Evolutionary conservation across 257 asterid genomes (phyloP).

Genomic region (Petunia secreta): DNA sequence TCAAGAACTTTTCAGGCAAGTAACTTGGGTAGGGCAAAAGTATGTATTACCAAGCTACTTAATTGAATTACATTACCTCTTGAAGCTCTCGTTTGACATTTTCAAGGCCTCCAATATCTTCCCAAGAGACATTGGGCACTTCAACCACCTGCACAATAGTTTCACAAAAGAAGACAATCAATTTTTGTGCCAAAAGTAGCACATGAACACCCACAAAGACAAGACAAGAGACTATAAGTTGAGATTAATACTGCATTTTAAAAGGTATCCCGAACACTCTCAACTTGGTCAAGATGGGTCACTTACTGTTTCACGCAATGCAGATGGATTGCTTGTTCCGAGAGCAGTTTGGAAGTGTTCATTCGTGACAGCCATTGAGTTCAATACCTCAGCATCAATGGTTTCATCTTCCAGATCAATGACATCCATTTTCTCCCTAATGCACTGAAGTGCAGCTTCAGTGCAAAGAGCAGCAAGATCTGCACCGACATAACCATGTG

Average conservation of each 20-base stretch:
- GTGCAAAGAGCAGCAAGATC: slow-evolving; percentile 70
- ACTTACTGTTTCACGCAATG: slow-evolving; percentile 61
- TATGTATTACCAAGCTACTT: background rate
- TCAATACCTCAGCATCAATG: slow-evolving; percentile 61
- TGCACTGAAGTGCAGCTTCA: slow-evolving; percentile 69
- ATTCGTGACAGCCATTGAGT: slow-evolving; percentile 64
- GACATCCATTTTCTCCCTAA: slow-evolving; percentile 66
- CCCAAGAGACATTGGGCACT: slow-evolving; percentile 55
- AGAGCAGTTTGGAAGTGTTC: slow-evolving; percentile 63
- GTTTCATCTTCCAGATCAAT: slow-evolving; percentile 62
- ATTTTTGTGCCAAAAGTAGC: background rate
- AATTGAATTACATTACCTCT: slow-evolving; percentile 40
- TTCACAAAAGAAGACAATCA: background rate
- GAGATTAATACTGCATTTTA: background rate
- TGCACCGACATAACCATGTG: slow-evolving; percentile 65
- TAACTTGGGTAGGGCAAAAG: background rate
- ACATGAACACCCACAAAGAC: background rate
- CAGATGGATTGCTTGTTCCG: slow-evolving; percentile 66
- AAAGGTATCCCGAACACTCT: background rate
- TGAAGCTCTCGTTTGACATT: slow-evolving; percentile 59
- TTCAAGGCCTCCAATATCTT: slow-evolving; percentile 53
- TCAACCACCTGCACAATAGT: slow-evolving; percentile 44
- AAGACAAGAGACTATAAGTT: background rate
- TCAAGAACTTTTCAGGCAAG: background rate
- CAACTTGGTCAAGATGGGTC: background rate